Conservation (phyloP, 1,284 basidiomycete genomes). For the Pseudozyma thailandica region DNA sequence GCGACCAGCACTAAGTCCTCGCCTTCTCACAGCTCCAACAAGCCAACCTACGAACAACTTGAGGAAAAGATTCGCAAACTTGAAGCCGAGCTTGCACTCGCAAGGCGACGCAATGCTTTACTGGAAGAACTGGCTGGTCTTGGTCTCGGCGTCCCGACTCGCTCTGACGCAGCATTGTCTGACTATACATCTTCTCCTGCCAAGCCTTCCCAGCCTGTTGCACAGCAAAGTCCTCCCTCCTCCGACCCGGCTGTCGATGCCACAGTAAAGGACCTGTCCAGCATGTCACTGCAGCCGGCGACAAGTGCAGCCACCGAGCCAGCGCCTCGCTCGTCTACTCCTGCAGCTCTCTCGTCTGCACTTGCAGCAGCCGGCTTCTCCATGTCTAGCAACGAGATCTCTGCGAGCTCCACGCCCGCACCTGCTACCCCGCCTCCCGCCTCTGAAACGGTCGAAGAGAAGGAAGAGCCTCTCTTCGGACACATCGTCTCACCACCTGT, state of each 20-base stretch:
- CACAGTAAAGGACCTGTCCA: conserved; percentile 11
- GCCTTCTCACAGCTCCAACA: conserved; percentile 2
- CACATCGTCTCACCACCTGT: conserved; percentile 48
- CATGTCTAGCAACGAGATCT: conserved; percentile 1
- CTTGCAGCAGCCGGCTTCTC: conserved; percentile 29
- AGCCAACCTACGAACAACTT: conserved; percentile 41
- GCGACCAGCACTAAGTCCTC: neutral
- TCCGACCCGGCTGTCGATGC: neutral
- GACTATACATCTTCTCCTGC: neutral
- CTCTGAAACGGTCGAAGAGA: conserved; percentile 2
- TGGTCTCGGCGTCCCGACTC: conserved; percentile 24
- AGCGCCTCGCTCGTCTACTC: conserved; percentile 9
- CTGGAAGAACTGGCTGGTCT: conserved; percentile 44
- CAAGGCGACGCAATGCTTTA: conserved; percentile 32
- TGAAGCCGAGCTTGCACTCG: conserved; percentile 42
- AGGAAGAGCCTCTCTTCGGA: conserved; percentile 32
- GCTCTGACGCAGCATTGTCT: conserved; percentile 2
- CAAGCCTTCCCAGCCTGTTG: conserved; percentile 1
- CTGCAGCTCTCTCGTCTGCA: conserved; percentile 14
- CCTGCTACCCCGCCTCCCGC: conserved; percentile 7
- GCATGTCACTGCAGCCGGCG: conserved; percentile 11
- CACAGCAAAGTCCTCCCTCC: neutral
- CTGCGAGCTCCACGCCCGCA: conserved; percentile 11
- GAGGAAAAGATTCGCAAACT: conserved; percentile 35
- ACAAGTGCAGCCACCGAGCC: neutral